Conservation (phyloP, 2,329 filamentous ascomycete genomes). For the Cyclaneusma minus region DNA sequence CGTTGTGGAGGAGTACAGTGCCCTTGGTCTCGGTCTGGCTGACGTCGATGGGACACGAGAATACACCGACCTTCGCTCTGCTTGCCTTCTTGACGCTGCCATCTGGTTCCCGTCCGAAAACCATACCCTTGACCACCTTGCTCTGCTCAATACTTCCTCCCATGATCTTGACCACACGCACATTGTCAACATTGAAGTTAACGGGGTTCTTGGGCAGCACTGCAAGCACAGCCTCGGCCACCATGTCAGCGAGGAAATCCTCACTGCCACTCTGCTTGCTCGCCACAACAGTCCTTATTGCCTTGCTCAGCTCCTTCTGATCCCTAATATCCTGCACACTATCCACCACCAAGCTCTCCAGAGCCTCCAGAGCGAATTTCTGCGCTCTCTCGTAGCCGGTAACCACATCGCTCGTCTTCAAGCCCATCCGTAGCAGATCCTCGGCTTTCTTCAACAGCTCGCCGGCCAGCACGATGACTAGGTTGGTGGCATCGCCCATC, state of each 20-base stretch:
- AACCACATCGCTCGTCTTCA: conserved; percentile 97
- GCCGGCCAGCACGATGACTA: conserved; percentile 90
- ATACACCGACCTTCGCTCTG: conserved; percentile 93
- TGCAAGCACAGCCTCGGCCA: conserved; percentile 70
- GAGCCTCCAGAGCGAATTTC: conserved; percentile 65
- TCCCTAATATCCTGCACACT: conserved; percentile 74
- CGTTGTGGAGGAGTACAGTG: conserved; percentile 90
- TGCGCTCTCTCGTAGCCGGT: conserved; percentile 92
- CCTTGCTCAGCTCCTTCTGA: conserved; percentile 78
- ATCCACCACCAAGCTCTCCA: conserved; percentile 85
- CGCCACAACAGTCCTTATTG: conserved; percentile 84
- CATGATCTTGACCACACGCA: conserved; percentile 99
- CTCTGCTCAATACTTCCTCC: conserved; percentile 90
- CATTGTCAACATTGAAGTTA: conserved; percentile 98
- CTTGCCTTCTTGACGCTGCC: conserved; percentile 78
- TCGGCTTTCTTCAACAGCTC: conserved; percentile 95
- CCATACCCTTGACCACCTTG: conserved; percentile 93
- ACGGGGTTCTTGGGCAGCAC: conserved; percentile 89
- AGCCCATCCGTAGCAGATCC: conserved; percentile 86
- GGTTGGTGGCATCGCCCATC: conserved; percentile 96
- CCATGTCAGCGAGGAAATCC: conserved; percentile 71
- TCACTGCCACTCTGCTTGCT: conserved; percentile 95
- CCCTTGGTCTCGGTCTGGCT: conserved; percentile 98
- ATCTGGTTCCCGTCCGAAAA: conserved; percentile 91
- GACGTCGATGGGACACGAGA: conserved; percentile 87